Evolutionary conservation across 345 rosid species (phyloP).

Genomic region (Gossypium sturtianum): DNA sequence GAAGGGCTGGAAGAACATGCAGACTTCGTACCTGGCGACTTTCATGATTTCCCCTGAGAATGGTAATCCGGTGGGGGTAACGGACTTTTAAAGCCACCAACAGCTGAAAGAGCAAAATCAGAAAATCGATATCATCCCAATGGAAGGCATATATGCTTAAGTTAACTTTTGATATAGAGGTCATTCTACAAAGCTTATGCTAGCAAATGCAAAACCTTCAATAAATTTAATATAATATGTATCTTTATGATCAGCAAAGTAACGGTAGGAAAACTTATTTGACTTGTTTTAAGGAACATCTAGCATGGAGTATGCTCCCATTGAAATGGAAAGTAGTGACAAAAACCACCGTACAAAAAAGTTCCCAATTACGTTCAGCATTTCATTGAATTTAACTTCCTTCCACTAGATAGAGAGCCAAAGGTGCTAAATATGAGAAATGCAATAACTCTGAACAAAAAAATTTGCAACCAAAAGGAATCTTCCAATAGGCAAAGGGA

Average conservation of each 20-base stretch:
- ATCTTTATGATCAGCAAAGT: neutral
- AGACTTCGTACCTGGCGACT: slow-evolving; percentile 66
- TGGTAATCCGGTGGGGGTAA: slow-evolving; percentile 70
- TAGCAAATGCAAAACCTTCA: neutral
- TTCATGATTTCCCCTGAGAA: slow-evolving; percentile 86
- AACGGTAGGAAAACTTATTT: neutral
- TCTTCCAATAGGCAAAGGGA: neutral
- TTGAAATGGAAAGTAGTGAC: neutral
- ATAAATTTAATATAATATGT: neutral
- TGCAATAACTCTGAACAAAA: neutral
- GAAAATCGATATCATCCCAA: slow-evolving; percentile 2
- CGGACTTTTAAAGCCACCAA: slow-evolving; percentile 79
- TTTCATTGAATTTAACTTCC: neutral
- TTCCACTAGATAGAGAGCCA: slow-evolving; percentile 2
- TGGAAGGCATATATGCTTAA: neutral
- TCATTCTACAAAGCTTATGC: neutral
- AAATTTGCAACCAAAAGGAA: neutral
- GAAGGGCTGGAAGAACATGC: neutral
- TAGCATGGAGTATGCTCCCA: neutral
- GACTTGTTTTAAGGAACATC: neutral
- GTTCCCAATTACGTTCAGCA: neutral
- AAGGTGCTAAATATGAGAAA: neutral
- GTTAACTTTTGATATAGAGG: neutral
- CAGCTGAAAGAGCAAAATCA: slow-evolving; percentile 39
- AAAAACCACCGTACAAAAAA: neutral